A percentile compares a stretch with the other conserved stretches of the same genome.
Conservation (phyloP, 2,329 filamentous ascomycete genomes). For the Emericellopsis atlantica region DNA sequence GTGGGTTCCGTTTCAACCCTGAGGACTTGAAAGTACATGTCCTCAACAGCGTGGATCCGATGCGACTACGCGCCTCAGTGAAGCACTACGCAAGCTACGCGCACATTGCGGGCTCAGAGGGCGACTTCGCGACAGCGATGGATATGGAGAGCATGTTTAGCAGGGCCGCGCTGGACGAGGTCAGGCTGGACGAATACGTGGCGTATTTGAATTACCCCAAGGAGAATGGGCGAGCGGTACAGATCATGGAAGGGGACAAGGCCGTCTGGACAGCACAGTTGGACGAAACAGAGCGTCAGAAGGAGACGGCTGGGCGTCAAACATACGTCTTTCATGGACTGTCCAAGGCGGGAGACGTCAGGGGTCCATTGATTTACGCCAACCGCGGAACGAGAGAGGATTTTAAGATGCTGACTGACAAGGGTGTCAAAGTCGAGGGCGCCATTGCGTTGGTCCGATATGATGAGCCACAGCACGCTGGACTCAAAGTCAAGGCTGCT, state of each 20-base stretch:
- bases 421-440: slow-evolving; percentile 61
- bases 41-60: slow-evolving; percentile 58
- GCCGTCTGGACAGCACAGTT: slow-evolving; percentile 67
- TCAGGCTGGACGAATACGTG: slow-evolving; percentile 65
- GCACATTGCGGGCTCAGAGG: slow-evolving; percentile 89
- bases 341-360: slow-evolving; percentile 76
- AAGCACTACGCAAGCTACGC: slow-evolving; percentile 71
- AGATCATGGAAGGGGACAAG: slow-evolving; percentile 57
- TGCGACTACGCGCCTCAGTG: slow-evolving; percentile 59
- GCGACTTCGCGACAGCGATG: slow-evolving; percentile 74
- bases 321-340: slow-evolving; percentile 79
- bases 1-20: slow-evolving; percentile 63
- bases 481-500: slow-evolving; percentile 80
- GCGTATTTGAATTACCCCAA: slow-evolving; percentile 91
- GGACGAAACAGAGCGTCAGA: slow-evolving; percentile 63
- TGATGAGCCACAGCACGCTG: slow-evolving; percentile 57
- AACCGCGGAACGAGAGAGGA: slow-evolving; percentile 84
- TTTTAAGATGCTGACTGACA: slow-evolving; percentile 59
- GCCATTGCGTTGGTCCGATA: slow-evolving; percentile 78
- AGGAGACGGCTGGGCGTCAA: slow-evolving; percentile 50
- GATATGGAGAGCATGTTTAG: slow-evolving; percentile 72
- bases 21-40: slow-evolving; percentile 69
- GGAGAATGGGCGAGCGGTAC: slow-evolving; percentile 62
- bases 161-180: slow-evolving; percentile 59
- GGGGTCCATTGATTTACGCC: slow-evolving; percentile 77